Conservation (phyloP, 441 rosid genomes). For the Jatropha podagrica region DNA sequence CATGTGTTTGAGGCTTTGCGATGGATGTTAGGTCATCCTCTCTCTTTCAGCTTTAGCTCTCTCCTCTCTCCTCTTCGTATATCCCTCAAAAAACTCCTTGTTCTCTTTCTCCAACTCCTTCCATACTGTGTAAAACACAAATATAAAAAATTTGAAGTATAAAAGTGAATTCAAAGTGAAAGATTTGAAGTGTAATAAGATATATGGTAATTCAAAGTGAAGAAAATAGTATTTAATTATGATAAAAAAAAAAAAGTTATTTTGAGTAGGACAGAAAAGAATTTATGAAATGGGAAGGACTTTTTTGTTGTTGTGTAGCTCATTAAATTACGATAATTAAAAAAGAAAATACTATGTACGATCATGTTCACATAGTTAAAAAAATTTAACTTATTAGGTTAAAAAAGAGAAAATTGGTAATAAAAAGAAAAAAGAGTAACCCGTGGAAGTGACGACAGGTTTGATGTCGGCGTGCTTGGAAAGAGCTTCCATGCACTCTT, state of each 20-base stretch:
- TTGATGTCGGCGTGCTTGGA: slow-evolving; percentile 78
- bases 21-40: slow-evolving; percentile 38
- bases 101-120: slow-evolving; percentile 87
- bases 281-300: no score
- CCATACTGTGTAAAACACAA: slow-evolving; percentile 54
- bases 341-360: not conserved
- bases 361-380: no score
- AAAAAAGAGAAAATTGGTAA: not conserved
- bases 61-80: slow-evolving; percentile 27
- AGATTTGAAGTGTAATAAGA: not conserved
- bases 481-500: slow-evolving; percentile 95
- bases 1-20: slow-evolving; percentile 30
- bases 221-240: no score
- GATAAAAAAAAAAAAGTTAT: no score
- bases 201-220: no score
- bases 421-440: slow-evolving; percentile 25
- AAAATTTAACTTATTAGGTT: no score
- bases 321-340: no score
- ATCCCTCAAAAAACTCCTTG: slow-evolving; percentile 82
- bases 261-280: no score
- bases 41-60: slow-evolving; percentile 32
- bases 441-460: slow-evolving; percentile 87
- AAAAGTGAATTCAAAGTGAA: not conserved
- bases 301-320: no score
- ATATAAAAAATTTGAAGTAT: not conserved